Evolutionary conservation across 1,284 basidiomycete species (phyloP).

Genomic region (Thecaphora thlaspeos): DNA sequence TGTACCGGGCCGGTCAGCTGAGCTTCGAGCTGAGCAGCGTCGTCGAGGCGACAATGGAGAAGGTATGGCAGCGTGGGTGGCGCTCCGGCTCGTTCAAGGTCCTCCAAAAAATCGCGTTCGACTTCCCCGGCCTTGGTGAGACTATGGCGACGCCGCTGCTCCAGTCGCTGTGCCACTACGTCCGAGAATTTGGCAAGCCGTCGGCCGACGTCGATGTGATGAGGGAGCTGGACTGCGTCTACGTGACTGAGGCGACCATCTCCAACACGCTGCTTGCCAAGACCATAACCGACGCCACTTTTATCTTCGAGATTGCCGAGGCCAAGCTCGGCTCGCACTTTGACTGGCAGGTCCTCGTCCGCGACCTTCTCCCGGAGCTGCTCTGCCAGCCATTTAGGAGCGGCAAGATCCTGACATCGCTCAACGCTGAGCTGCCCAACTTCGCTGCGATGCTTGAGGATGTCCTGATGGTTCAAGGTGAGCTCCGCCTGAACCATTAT

Average conservation of each 20-base stretch:
- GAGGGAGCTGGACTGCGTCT: not conserved
- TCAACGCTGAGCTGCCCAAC: not conserved
- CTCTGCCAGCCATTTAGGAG: not conserved
- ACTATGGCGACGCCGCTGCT: not conserved
- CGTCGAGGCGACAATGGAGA: not conserved
- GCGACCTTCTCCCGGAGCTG: not conserved
- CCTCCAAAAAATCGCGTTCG: not conserved
- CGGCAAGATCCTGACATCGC: not conserved
- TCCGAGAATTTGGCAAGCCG: not conserved
- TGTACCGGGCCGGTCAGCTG: not conserved
- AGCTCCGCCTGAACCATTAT: no score
- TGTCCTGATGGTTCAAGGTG: not conserved
- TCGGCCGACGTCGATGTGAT: not conserved
- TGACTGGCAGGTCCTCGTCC: not conserved
- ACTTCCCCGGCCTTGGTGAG: not conserved
- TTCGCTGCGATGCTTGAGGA: not conserved
- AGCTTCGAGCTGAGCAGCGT: not conserved
- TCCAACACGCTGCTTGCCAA: slow-evolving; percentile 1
- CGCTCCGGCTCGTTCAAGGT: not conserved
- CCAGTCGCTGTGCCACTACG: not conserved
- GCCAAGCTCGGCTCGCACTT: not conserved
- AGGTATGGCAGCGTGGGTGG: not conserved
- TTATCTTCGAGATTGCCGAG: slow-evolving; percentile 2
- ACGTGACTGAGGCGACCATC: not conserved
- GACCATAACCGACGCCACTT: slow-evolving; percentile 1